Base-by-base conservation (phyloP, 306 rosid species). In the Lablab purpureus region DNA sequence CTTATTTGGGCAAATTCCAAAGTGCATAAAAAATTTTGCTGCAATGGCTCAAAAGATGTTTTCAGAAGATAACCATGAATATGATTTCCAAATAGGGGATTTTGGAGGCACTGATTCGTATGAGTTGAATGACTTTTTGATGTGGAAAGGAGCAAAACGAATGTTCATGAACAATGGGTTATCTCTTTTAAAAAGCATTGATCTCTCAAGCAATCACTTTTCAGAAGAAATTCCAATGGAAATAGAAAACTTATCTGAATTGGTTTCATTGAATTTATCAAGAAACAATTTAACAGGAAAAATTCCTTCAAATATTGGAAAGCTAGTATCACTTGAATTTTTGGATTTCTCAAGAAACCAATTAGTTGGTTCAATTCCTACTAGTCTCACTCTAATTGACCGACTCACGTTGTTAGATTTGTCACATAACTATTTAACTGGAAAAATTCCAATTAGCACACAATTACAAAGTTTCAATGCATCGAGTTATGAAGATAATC, bases 251-350 rank as follows among this genome's bases (percentile, higher is more conserved):
- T 70, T 82, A 12, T 9, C 28, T 15, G 62, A 2, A 10, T 2
- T 82, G 78, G 6, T 50, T 37, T 76, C 62, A 7, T 70, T 82
- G 49, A 76, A 82, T 21, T 70, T 82, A 14, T 82, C 85, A 10
- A 82, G 81, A 62, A 81, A 81, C 37, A 49, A 73, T 2, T 67
- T 81, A 6, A 47, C 2, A 1, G 71, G 59, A 1, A 15, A 47
- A 47, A 47, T 47, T 5, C 54, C 63, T 22, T 22, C 32, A 55
- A 55, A 22, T 10, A 55, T 22, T 55, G 63, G 63, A 21, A 55
- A 22, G 1, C 17, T 55, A 4, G 0, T 3, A 10, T 22, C 63
- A 55, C 32, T 55, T 10, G 63, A 55, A 10, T 10, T 10, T 55
- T 15, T 55, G 10, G 63, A 55, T 22, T 10, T 55, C 3, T 55